Evolutionary conservation across 1,284 basidiomycete genomes (phyloP), one percentile per base, ranked within the genome.

Genomic region (Wallemia mellicola): DNA sequence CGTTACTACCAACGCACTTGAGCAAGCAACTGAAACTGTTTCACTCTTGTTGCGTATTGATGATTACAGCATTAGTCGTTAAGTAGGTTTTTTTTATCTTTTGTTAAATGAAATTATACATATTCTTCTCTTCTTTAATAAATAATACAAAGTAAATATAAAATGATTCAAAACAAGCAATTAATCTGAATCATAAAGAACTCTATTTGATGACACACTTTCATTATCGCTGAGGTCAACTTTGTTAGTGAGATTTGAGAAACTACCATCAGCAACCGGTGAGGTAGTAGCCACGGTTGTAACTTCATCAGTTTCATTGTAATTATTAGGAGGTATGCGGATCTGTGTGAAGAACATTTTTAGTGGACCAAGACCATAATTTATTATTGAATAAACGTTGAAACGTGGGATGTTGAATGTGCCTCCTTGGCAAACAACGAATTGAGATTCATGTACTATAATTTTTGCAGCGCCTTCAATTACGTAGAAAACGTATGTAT

Each of bases 1-100:
- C 57, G 94, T 99, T 26, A 84, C 86, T 33, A 98, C 91, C 30
- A 92, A 86, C 65, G 94, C 94, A 2, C 76, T 98, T 62, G 91
- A 96, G 72, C 76, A 98, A 59, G 76, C 94, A 38, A 94, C 92
- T 15, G 94, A 99, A 74, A 98, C 94, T 0, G 92, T 96, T n/a
- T 86, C 89, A 65, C 71, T 99, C 64, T 72, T 99, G 67, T 72
- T 99, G 69, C 86, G 94, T 73, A 96, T 98, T 59, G 94, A 98
- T 70, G 92, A 96, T 69, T 94, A 94, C 66, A 86, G 72, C 63
- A 69, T 73, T 60, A 66, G 64, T 26, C 66, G 66, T 59, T 67
- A 58, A 62, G 28, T 17, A 27, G 38, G 14, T 7, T 15, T 15
- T 11, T 11, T 48, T 32, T 32, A 9, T 32, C 7, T 7, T 7